Conservation (phyloP, 768 basidiomycete genomes). For the Hericium alpestre region DNA sequence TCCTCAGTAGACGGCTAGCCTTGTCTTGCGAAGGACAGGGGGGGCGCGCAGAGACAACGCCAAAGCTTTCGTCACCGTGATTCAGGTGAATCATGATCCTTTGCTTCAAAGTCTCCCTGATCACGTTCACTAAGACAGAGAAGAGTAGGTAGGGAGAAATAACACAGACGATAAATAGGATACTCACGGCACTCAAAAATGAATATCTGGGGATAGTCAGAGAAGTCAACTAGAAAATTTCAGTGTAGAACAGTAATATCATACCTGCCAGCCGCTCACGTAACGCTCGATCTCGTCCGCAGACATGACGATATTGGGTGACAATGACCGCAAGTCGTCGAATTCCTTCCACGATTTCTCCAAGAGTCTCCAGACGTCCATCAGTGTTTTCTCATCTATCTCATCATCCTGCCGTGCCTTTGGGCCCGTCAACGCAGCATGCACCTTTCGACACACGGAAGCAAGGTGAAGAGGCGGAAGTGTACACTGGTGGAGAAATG, state of each 20-base stretch:
- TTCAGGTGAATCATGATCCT: slow-evolving; percentile 27
- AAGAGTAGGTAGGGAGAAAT: neutral
- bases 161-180: slow-evolving; percentile 2
- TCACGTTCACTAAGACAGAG: slow-evolving; percentile 55
- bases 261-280: slow-evolving; percentile 79
- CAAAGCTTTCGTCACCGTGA: slow-evolving; percentile 1
- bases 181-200: slow-evolving; percentile 81
- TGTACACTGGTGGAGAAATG: slow-evolving; percentile 49
- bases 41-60: slow-evolving; percentile 13
- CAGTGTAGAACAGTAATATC: slow-evolving; percentile 13
- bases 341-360: slow-evolving; percentile 81
- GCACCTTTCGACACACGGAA: slow-evolving; percentile 66
- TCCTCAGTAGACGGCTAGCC: slow-evolving; percentile 28
- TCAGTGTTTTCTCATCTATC: slow-evolving; percentile 54
- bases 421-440: slow-evolving; percentile 67
- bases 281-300: slow-evolving; percentile 53
- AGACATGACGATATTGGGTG: slow-evolving; percentile 28
- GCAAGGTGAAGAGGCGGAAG: slow-evolving; percentile 67
- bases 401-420: slow-evolving; percentile 52
- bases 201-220: slow-evolving; percentile 46
- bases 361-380: slow-evolving; percentile 77
- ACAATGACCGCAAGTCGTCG: slow-evolving; percentile 44
- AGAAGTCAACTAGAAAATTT: neutral
- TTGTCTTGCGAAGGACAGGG: slow-evolving; percentile 15
- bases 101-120: slow-evolving; percentile 73